A percentile compares a stretch with the other conserved stretches of the same genome.
Evolutionary conservation across 305 asterid species (phyloP).

Genomic region (Salvia sclarea): DNA sequence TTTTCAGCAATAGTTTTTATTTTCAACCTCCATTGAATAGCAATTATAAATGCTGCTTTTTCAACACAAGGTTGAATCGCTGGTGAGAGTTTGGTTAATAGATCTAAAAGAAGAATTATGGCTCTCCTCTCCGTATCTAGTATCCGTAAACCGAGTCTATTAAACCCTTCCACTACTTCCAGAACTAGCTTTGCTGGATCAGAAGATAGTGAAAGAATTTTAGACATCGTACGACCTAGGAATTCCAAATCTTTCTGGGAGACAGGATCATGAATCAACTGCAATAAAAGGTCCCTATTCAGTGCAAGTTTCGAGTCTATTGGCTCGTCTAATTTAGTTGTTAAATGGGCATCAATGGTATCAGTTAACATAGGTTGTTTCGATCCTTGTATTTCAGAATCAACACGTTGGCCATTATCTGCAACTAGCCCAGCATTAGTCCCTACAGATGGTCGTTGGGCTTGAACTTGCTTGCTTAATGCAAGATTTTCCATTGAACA

Average conservation of each 20-base stretch:
- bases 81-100: conserved; percentile 40
- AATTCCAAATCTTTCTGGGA: conserved; percentile 32
- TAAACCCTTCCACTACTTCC: conserved; percentile 38
- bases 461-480: conserved; percentile 25
- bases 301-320: conserved; percentile 12
- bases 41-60: conserved; percentile 43
- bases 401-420: conserved; percentile 24
- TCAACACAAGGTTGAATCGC: conserved; percentile 36
- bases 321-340: conserved; percentile 26
- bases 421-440: conserved; percentile 25
- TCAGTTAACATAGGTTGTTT: conserved; percentile 27
- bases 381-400: conserved; percentile 24
- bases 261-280: conserved; percentile 23
- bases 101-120: conserved; percentile 40
- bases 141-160: conserved; percentile 14
- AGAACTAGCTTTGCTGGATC: conserved; percentile 52
- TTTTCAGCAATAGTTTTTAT: conserved; percentile 25
- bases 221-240: conserved; percentile 32
- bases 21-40: conserved; percentile 43
- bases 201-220: conserved; percentile 34
- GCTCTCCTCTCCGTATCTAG: conserved; percentile 28
- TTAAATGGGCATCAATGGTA: conserved; percentile 7
- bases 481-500: conserved; percentile 24
- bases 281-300: conserved; percentile 30
- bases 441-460: conserved; percentile 28